Conservation (phyloP, 1,284 basidiomycete genomes). For the Amylostereum chailletii region DNA sequence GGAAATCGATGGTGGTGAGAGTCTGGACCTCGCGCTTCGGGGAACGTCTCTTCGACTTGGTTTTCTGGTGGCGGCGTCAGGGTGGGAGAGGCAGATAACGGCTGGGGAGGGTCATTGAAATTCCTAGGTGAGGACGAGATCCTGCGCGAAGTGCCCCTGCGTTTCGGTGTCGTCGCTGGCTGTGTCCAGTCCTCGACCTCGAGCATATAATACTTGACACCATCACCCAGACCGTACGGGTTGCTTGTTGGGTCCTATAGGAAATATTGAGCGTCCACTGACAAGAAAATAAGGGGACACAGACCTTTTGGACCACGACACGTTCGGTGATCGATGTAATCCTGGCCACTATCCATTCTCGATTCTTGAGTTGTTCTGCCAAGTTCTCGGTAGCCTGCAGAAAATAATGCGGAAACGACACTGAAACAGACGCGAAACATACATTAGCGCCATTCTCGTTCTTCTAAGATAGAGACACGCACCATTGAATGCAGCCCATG, state of each 20-base stretch:
- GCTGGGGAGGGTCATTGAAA: constrained; percentile 13
- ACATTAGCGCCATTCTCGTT: background rate
- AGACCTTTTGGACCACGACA: constrained; percentile 71
- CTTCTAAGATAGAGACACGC: constrained; percentile 17
- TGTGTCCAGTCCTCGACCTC: constrained; percentile 92
- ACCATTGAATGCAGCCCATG: constrained; percentile 98
- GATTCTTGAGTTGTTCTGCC: constrained; percentile 75
- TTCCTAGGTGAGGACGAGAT: constrained; percentile 31
- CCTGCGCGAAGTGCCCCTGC: constrained; percentile 45
- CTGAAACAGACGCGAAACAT: constrained; percentile 31
- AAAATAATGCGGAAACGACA: constrained; percentile 96
- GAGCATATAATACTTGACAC: constrained; percentile 88
- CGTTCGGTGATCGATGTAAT: constrained; percentile 85
- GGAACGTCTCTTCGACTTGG: constrained; percentile 62
- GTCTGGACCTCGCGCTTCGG: constrained; percentile 48
- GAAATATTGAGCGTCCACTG: constrained; percentile 12
- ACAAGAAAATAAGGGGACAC: background rate
- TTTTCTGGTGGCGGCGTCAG: constrained; percentile 39
- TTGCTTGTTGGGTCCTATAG: constrained; percentile 62
- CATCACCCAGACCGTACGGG: constrained; percentile 78
- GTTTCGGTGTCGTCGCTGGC: constrained; percentile 54
- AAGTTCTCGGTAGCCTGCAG: constrained; percentile 80
- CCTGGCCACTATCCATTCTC: constrained; percentile 92
- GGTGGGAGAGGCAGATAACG: constrained; percentile 7
- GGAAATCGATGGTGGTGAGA: constrained; percentile 61